A percentile compares a stretch with the other conserved stretches of the same genome.
Evolutionary conservation across 441 rosid genomes (phyloP).

Genomic region (Adansonia grandidieri): DNA sequence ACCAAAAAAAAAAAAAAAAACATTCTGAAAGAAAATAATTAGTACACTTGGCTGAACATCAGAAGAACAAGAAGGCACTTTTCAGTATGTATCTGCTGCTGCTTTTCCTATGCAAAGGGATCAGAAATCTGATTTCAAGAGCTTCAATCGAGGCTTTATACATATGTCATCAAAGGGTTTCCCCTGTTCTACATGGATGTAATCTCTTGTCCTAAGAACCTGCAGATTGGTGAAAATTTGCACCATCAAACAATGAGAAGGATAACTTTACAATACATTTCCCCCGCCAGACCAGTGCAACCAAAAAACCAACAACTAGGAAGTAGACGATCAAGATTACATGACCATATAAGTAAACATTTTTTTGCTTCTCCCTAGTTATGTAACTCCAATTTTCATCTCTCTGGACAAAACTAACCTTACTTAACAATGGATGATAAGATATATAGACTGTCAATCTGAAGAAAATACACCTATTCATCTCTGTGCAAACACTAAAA

Average conservation of each 20-base stretch:
- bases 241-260: neutral
- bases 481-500: neutral
- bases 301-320: neutral
- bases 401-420: neutral
- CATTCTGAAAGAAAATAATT: conserved; percentile 24
- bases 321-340: neutral
- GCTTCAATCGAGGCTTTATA: conserved; percentile 72
- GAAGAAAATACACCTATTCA: neutral
- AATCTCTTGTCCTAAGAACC: conserved; percentile 95
- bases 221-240: conserved; percentile 33
- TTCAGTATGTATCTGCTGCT: conserved; percentile 26
- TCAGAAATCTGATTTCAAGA: conserved; percentile 87
- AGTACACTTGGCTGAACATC: conserved; percentile 28
- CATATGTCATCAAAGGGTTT: conserved; percentile 66
- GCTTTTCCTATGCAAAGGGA: conserved; percentile 28
- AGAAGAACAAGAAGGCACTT: conserved; percentile 34
- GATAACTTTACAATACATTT: neutral
- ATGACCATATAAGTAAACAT: neutral
- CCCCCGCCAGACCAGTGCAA: neutral
- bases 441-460: neutral
- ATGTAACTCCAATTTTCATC: neutral
- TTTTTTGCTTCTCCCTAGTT: neutral
- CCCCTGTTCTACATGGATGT: conserved; percentile 85
- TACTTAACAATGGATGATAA: neutral
- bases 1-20: neutral